Percentiles rank a stretch among this genome's conserved stretches.
Conservation (phyloP, 129 eudicot genomes). For the Flaveria trinervia region DNA sequence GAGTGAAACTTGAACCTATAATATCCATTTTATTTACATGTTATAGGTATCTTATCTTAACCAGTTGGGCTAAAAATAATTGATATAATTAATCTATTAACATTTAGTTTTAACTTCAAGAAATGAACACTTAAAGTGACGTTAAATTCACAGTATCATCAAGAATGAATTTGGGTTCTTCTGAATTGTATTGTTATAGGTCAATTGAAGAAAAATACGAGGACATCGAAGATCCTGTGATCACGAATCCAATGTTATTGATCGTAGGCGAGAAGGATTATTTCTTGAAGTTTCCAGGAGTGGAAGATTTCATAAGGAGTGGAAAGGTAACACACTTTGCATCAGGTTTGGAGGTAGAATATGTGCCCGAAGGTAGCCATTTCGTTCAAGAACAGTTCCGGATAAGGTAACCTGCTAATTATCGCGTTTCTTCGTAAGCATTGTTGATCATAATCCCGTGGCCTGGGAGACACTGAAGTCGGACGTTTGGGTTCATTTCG, state of each 20-base stretch:
- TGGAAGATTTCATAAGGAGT: slow-evolving; percentile 26
- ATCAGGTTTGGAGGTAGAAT: background rate
- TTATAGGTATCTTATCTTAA: no score
- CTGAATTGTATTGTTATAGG: slow-evolving; percentile 24
- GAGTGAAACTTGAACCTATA: no score
- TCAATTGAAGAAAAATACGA: slow-evolving; percentile 42
- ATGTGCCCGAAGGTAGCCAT: slow-evolving; percentile 7
- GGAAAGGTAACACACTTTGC: slow-evolving; percentile 2
- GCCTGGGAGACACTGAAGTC: background rate
- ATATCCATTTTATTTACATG: no score
- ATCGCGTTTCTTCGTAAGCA: background rate
- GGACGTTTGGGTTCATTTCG: background rate
- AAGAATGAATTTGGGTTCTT: background rate
- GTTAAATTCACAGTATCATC: no score
- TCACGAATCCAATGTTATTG: slow-evolving; percentile 45
- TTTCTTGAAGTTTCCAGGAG: slow-evolving; percentile 42
- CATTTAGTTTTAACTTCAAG: no score
- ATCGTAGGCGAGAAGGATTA: slow-evolving; percentile 58
- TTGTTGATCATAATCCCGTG: background rate
- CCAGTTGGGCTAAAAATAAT: no score
- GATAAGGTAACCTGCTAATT: slow-evolving; percentile 5
- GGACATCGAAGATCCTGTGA: slow-evolving; percentile 33
- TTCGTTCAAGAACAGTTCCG: slow-evolving; percentile 23
- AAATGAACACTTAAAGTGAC: background rate
- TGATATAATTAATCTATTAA: no score